A percentile compares a stretch with the other conserved stretches of the same genome.
phyloP scores from a whole-genome alignment of 768 basidiomycete genomes.

The Suillus placidus region DNA sequence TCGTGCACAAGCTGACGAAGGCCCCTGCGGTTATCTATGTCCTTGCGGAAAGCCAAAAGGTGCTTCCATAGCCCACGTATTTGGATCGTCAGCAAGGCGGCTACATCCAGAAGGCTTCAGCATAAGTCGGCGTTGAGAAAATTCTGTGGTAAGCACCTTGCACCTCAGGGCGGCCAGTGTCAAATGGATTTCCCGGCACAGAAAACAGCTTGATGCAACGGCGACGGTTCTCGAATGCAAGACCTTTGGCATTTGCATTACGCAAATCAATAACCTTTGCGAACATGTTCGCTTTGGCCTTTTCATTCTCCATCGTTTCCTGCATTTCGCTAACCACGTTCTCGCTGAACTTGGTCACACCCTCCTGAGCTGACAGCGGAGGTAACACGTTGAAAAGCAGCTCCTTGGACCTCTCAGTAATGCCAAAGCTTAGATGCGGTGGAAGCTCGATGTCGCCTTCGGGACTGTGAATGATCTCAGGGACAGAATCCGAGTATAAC shows the following conservation, averaged over 20 bases:
- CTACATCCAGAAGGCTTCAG: slow-evolving; percentile 43
- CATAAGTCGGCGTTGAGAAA: slow-evolving; percentile 1
- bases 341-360: slow-evolving; percentile 22
- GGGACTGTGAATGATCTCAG: slow-evolving; percentile 29
- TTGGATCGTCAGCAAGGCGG: slow-evolving; percentile 81
- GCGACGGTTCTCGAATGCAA: slow-evolving; percentile 83
- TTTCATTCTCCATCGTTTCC: slow-evolving; percentile 37
- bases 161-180: slow-evolving; percentile 85
- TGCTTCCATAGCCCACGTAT: slow-evolving; percentile 86
- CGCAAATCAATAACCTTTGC: slow-evolving; percentile 77
- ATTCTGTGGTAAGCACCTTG: slow-evolving; percentile 69
- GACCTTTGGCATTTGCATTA: slow-evolving; percentile 86
- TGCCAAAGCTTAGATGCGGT: slow-evolving; percentile 61
- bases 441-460: slow-evolving; percentile 52
- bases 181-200: slow-evolving; percentile 59
- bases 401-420: slow-evolving; percentile 55
- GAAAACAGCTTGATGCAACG: slow-evolving; percentile 84
- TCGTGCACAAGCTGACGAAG: slow-evolving; percentile 80
- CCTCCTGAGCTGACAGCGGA: slow-evolving; percentile 43
- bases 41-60: slow-evolving; percentile 65
- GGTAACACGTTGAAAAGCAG: slow-evolving; percentile 74
- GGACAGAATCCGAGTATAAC: slow-evolving; percentile 34
- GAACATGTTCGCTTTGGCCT: slow-evolving; percentile 55
- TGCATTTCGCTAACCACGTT: slow-evolving; percentile 24
- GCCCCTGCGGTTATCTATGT: slow-evolving; percentile 76